Conservation (phyloP, 2,329 filamentous ascomycete species). For the Aspergillus sp. region DNA sequence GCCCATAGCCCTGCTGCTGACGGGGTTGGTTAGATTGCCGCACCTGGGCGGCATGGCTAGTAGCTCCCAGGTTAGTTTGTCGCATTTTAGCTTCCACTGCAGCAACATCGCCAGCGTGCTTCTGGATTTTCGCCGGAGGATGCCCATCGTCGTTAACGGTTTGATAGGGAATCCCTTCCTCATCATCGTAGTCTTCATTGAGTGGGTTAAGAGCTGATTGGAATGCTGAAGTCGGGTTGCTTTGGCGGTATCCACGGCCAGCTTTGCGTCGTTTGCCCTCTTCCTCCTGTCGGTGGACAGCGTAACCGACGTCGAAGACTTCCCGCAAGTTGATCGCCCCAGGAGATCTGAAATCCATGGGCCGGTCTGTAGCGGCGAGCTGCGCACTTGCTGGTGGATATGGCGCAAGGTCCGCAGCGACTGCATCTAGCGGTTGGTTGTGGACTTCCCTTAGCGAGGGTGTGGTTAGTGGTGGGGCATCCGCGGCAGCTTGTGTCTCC, state of each 20-base stretch:
- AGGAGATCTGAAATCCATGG: constrained; percentile 91
- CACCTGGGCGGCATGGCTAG: constrained; percentile 62
- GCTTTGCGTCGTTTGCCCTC: constrained; percentile 90
- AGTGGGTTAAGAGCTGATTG: constrained; percentile 62
- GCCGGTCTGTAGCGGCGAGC: constrained; percentile 59
- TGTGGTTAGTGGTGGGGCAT: constrained; percentile 71
- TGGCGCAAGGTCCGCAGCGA: constrained; percentile 36
- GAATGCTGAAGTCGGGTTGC: constrained; percentile 58
- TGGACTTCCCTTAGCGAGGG: constrained; percentile 60
- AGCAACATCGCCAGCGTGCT: constrained; percentile 62
- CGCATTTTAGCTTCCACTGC: constrained; percentile 85
- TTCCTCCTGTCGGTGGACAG: constrained; percentile 94
- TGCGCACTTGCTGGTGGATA: constrained; percentile 53
- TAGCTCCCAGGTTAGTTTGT: constrained; percentile 70
- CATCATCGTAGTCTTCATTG: constrained; percentile 63
- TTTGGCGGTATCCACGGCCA: constrained; percentile 65
- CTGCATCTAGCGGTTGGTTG: constrained; percentile 50
- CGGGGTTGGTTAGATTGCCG: constrained; percentile 56
- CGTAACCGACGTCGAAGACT: constrained; percentile 97
- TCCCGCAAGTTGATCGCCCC: constrained; percentile 94
- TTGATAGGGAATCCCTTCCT: constrained; percentile 46
- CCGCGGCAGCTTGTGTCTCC: constrained; percentile 64
- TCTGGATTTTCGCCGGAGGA: constrained; percentile 66
- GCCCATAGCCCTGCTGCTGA: constrained; percentile 71
- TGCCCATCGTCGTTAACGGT: constrained; percentile 25